Percentiles rank a stretch among this genome's conserved stretches.
Evolutionary conservation across 805 yeast genomes (phyloP).

Genomic region (Monosporozyma aerobia): DNA sequence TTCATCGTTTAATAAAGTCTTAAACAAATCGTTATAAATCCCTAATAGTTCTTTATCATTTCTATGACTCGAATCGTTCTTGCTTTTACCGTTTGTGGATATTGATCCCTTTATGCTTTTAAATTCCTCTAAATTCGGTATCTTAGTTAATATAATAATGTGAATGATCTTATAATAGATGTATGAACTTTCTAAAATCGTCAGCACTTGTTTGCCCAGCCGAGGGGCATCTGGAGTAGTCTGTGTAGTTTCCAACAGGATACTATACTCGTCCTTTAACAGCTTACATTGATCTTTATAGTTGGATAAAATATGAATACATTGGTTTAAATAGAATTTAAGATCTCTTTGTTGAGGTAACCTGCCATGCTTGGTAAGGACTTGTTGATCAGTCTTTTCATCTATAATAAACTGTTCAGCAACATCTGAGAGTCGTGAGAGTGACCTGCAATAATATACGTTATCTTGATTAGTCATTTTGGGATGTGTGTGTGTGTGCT

Average conservation of each 20-base stretch:
- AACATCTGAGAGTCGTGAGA: conserved; percentile 7
- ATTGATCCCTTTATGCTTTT: conserved; percentile 13
- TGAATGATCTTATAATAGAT: conserved; percentile 30
- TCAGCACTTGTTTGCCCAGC: not conserved
- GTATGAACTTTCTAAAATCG: conserved; percentile 21
- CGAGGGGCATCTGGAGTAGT: not conserved
- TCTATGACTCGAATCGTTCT: conserved; percentile 5
- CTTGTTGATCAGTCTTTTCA: conserved; percentile 5
- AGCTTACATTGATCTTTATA: conserved; percentile 25
- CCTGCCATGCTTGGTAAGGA: not conserved
- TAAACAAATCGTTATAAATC: conserved; percentile 27
- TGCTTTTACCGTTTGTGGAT: conserved; percentile 8
- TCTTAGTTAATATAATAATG: conserved; percentile 18
- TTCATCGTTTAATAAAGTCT: conserved; percentile 24
- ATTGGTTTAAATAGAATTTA: conserved; percentile 20
- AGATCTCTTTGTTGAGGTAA: conserved; percentile 12
- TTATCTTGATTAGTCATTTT: not conserved
- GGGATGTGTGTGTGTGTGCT: not conserved
- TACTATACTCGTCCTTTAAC: conserved; percentile 8
- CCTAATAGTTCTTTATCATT: conserved; percentile 22
- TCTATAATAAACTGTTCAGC: conserved; percentile 16
- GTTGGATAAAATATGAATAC: conserved; percentile 26
- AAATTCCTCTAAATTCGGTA: conserved; percentile 23
- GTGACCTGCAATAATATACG: conserved; percentile 3
- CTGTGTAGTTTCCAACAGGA: not conserved